Conservation (phyloP, 352 stramenopile genomes). For the Phytophthora meadii region DNA sequence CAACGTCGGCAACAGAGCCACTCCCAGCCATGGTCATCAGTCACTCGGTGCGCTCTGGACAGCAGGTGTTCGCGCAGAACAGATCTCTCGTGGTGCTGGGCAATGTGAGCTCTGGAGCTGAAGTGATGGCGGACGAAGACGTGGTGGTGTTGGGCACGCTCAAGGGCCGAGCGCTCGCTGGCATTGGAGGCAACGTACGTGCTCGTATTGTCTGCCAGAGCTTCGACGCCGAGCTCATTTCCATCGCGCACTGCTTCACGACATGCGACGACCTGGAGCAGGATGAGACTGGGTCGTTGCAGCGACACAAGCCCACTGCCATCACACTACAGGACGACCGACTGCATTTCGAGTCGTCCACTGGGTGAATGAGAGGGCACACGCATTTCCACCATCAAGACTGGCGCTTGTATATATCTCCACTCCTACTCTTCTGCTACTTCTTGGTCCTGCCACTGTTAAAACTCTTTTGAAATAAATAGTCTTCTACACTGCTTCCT, state of each 20-base stretch:
- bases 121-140: slow-evolving; percentile 89
- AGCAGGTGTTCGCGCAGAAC: slow-evolving; percentile 89
- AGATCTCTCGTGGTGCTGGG: slow-evolving; percentile 84
- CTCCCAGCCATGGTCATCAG: slow-evolving; percentile 72
- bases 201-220: slow-evolving; percentile 77
- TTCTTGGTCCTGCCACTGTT: background rate
- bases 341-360: slow-evolving; percentile 71
- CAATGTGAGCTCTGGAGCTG: slow-evolving; percentile 87
- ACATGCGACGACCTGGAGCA: slow-evolving; percentile 82
- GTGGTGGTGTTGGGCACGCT: slow-evolving; percentile 85
- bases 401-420: slow-evolving; percentile 37
- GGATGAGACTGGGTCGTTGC: slow-evolving; percentile 46
- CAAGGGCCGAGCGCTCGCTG: slow-evolving; percentile 86
- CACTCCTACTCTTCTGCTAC: slow-evolving; percentile 15
- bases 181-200: slow-evolving; percentile 76
- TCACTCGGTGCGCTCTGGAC: slow-evolving; percentile 81
- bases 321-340: slow-evolving; percentile 67
- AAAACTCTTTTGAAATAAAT: slow-evolving; percentile 38
- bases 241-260: slow-evolving; percentile 90
- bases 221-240: slow-evolving; percentile 92
- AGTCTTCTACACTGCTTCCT: slow-evolving; percentile 27
- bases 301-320: slow-evolving; percentile 58
- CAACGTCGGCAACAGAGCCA: slow-evolving; percentile 3
- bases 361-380: slow-evolving; percentile 17
- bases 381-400: slow-evolving; percentile 12